A percentile compares a stretch with the other conserved stretches of the same genome.
Evolutionary conservation across 164 flowering plant species (phyloP).

Genomic region (Euptelea pleiosperma): DNA sequence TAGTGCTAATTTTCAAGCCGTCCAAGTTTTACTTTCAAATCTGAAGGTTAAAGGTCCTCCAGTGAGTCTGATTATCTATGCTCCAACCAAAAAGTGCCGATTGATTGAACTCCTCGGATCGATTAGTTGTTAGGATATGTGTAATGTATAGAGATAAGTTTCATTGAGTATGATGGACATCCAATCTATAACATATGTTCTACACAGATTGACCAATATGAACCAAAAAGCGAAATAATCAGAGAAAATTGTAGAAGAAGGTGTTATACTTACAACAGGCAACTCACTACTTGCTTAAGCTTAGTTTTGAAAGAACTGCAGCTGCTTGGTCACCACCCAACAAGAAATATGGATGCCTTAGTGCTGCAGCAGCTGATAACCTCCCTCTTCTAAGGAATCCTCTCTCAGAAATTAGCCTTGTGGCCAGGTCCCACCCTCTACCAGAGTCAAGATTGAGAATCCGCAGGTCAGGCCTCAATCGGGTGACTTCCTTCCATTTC

Average conservation of each 20-base stretch:
- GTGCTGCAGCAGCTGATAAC: conserved; percentile 88
- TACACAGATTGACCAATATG: not conserved
- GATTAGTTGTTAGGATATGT: too few species aligned
- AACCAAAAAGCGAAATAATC: not conserved
- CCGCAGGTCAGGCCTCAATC: conserved; percentile 63
- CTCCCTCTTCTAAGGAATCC: conserved; percentile 77
- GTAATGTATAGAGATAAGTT: too few species aligned
- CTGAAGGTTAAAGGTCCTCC: too few species aligned
- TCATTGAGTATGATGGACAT: too few species aligned
- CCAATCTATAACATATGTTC: too few species aligned
- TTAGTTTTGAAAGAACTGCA: conserved; percentile 76
- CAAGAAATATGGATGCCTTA: conserved; percentile 95
- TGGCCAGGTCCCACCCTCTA: conserved; percentile 85
- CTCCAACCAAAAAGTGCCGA: too few species aligned
- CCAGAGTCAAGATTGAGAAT: conserved; percentile 77
- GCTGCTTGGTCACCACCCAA: conserved; percentile 96
- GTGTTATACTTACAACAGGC: conserved; percentile 19
- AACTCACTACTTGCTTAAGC: conserved; percentile 43
- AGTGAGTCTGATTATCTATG: too few species aligned
- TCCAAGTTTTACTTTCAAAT: too few species aligned
- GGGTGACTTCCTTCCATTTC: conserved; percentile 76
- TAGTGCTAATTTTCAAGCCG: too few species aligned
- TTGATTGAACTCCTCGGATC: too few species aligned
- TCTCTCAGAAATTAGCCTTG: conserved; percentile 83
- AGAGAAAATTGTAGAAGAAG: not conserved